Base-by-base conservation (phyloP, 441 rosid genomes). In the Adansonia gregorii region DNA sequence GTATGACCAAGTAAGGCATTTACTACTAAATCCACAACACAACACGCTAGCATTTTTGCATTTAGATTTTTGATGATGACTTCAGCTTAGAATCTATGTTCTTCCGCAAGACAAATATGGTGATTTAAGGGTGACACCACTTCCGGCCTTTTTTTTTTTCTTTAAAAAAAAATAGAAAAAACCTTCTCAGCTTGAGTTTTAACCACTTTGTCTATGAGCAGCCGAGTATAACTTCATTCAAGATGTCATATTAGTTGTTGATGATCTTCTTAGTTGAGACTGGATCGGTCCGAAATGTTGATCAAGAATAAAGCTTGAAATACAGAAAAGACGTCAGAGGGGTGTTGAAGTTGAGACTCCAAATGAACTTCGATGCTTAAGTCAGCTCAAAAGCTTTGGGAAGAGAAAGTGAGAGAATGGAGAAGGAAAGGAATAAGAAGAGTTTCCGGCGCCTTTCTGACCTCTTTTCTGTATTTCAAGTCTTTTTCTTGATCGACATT, bases 11-110 rank as follows among this genome's bases (percentile, higher is more conserved):
- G 78, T 67, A 76, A 82, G 83, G 89, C 93, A 84, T 86, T 90
- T 83, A 87, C 83, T 79, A 60, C 87, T 77, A 68, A 76, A 6
- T 45, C 55, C 72, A 43, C 87, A 83, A 86, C 94, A 86, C 89
- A 39, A 14, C 49, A 65, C 69, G 69, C 48, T 15, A 87, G 88
- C 89, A 85, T 92, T 89, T 85, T 90, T 86, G 81, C 81, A 84
- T 76, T 64, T 83, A 69, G 4, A 39, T 39, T 65, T 91, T 87
- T 82, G 85, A 79, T 76, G 86, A 86, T 87, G 91, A 90, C 85
- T 86, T 90, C 90, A 82, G 83, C 74, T 82, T 82, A 81, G 87
- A 88, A 89, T 89, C 87, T 85, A 88, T 81, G 85, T 72, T 84
- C 87, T 82, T 79, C 81, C 83, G 78, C 90, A 80, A 84, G 79